A percentile compares a stretch with the other conserved stretches of the same genome.
Evolutionary conservation across 2,329 filamentous ascomycete genomes (phyloP).

Genomic region (Xylariaceae sp.): DNA sequence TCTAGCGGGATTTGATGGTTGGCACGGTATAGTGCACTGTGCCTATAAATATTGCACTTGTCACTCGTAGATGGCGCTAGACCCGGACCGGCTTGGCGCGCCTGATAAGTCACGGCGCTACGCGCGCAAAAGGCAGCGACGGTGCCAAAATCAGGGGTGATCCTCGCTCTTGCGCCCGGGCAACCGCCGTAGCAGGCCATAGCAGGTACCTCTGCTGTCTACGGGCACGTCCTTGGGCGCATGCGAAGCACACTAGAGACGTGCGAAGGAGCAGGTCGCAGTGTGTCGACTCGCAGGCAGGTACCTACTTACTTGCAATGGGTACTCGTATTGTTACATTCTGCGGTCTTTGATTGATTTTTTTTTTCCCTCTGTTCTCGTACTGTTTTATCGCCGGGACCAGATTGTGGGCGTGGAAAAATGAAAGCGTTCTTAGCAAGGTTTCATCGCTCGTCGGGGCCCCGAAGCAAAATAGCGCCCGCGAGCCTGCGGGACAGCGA

Average conservation of each 20-base stretch:
- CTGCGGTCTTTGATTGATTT: background rate
- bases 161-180: background rate
- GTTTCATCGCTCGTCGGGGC: conserved; percentile 12
- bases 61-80: background rate
- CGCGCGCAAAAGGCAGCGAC: background rate
- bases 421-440: conserved; percentile 18
- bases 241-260: no score
- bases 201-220: no score
- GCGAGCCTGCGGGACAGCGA: background rate
- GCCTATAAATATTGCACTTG: background rate
- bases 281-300: no score
- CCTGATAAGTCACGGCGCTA: background rate
- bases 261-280: no score
- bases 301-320: background rate
- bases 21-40: background rate
- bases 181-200: no score
- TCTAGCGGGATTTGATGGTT: no score
- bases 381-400: background rate
- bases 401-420: background rate
- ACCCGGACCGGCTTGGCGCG: background rate
- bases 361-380: background rate
- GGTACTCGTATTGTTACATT: background rate
- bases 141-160: background rate
- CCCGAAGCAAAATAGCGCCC: background rate
- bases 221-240: no score